Conservation (phyloP, 495 filamentous ascomycete species). For the Recurvomyces mirabilis region DNA sequence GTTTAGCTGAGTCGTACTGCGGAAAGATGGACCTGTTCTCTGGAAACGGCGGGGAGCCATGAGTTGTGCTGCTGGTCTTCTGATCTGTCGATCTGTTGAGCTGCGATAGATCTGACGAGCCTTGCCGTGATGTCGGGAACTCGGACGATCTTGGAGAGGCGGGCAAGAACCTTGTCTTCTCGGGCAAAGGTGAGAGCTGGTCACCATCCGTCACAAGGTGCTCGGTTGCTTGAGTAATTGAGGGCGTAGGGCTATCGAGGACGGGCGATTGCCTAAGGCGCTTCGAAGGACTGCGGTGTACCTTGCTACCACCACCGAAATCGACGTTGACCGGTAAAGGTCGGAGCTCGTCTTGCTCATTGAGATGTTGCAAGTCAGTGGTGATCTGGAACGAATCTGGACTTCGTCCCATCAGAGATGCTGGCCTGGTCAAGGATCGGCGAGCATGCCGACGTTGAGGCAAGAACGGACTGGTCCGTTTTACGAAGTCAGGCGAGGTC, state of each 20-base stretch:
- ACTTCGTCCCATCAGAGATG: background rate
- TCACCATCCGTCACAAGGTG: too few species aligned
- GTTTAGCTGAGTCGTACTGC: conserved; percentile 11
- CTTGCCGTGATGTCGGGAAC: background rate
- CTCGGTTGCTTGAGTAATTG: too few species aligned
- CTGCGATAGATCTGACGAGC: too few species aligned
- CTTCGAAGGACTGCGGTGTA: background rate
- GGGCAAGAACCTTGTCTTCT: conserved; percentile 10
- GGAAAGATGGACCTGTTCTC: conserved; percentile 17
- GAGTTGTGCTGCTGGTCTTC: background rate
- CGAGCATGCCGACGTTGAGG: background rate
- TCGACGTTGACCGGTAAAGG: background rate
- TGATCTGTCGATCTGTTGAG: too few species aligned
- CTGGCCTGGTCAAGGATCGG: conserved; percentile 2
- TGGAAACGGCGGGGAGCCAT: background rate
- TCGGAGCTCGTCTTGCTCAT: background rate
- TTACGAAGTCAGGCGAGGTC: background rate
- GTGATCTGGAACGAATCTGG: too few species aligned
- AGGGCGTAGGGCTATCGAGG: too few species aligned
- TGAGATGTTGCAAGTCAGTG: background rate
- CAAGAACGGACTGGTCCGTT: too few species aligned
- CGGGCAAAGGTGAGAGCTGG: conserved; percentile 10
- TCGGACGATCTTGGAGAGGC: background rate
- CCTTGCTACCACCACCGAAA: background rate
- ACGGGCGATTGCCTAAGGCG: background rate